Evolutionary conservation across 2,329 filamentous ascomycete genomes (phyloP), one percentile per base, ranked within the genome.

Genomic region (Colletotrichum chlorophyti): DNA sequence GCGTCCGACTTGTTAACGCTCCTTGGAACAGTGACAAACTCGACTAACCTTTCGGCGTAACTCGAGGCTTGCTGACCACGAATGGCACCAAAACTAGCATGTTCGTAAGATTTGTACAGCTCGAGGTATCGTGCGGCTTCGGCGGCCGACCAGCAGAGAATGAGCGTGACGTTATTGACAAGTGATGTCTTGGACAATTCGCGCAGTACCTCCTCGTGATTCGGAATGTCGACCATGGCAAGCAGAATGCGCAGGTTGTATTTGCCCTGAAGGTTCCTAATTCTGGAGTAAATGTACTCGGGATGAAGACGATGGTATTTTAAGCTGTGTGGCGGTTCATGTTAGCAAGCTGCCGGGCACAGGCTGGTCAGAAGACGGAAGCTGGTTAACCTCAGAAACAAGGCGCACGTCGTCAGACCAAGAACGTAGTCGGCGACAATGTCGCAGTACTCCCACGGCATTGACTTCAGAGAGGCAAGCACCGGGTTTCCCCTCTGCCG

Each of bases 271-370:
- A 99, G 80, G 45, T 88, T 86, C 49, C 90, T 89, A 65, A 99
- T 96, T 55, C 95, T 90, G 21, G 90, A 93, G 78, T 98, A 98
- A 68, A 99, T 92, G 78, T 99, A 99, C 75, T 99, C 95, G 1
- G 95, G 95, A 70, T 99, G 95, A 49, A 99, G 83, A 24, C 94
- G 91, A 74, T 99, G 95, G 74, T 99, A 99, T 74, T 98, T 99
- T 52, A 99, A 83, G 43, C 91, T 82, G 53, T 8, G 19, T 6
- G 21, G 17, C 8, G 5, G 17, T 26, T 32, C 10, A 2, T 10
- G 19, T 58, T 14, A 51, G 42, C 11, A 31, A 35, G 27, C 12
- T 12, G 27, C 6, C 5, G 12, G 32, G 27, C 15, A 24, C 12
- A 23, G 11, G 4, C 23, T 19, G 9, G 17, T 14, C 4, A 11